Conservation (phyloP, 139 green algal genomes). For the Coccomyxa sp. region DNA sequence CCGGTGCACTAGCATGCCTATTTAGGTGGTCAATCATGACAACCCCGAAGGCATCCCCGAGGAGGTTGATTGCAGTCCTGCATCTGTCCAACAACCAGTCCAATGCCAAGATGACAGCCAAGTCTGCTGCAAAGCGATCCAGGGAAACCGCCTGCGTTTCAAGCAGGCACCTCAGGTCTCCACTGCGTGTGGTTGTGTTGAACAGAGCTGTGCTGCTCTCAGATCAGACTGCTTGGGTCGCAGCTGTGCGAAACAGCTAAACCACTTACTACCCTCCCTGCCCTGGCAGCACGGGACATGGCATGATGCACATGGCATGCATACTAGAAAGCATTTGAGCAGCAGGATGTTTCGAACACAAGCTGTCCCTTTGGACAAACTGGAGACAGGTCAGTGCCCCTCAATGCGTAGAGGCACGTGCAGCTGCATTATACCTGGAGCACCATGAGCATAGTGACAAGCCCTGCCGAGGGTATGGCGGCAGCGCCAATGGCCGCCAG, state of each 20-base stretch:
- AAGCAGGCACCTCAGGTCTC: too few species aligned
- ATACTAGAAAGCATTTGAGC: neutral
- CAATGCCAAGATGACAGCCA: constrained; percentile 52
- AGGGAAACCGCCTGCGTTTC: constrained; percentile 15
- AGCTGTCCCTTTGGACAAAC: neutral
- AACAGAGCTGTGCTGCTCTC: neutral
- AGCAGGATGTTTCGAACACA: neutral
- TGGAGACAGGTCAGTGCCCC: neutral
- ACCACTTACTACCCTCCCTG: neutral
- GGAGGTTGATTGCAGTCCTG: constrained; percentile 48
- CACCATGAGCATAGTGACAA: constrained; percentile 67
- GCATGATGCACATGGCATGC: neutral
- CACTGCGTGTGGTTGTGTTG: neutral
- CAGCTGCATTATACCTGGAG: constrained; percentile 29
- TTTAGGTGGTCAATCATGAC: constrained; percentile 22
- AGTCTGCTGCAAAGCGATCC: constrained; percentile 28
- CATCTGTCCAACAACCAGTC: constrained; percentile 55
- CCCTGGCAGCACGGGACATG: neutral
- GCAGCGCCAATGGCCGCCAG: constrained; percentile 57
- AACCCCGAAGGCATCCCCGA: constrained; percentile 36
- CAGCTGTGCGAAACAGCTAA: neutral
- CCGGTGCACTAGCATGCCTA: neutral
- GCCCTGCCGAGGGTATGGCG: constrained; percentile 48
- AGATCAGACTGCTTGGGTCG: neutral
- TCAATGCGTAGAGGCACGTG: neutral